Base-by-base conservation (phyloP, 495 filamentous ascomycete species). In the Thermochaetoides thermophila region DNA sequence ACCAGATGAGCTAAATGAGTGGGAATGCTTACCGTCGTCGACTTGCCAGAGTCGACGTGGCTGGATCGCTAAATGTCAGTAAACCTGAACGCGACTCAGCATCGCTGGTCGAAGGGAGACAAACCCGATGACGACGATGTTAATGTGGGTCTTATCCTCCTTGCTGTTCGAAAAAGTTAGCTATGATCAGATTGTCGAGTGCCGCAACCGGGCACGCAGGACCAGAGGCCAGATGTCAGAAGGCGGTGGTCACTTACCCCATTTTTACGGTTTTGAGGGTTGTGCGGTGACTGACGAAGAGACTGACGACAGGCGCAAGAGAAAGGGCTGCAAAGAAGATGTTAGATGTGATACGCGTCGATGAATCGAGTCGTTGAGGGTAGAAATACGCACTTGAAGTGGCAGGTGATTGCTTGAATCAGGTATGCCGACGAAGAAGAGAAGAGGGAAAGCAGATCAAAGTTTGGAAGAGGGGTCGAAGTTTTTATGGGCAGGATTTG, bases 11-110 rank as follows among this genome's bases (percentile, higher is more conserved):
- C n/a, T n/a, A n/a, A n/a, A n/a, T n/a, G n/a, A n/a, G n/a, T n/a
- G n/a, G n/a, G n/a, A n/a, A 79, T 85, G 37, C 52, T 51, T 45
- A 56, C 50, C 60, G 89, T 97, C 58, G 89, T 97, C 37, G 87
- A 95, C 78, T 97, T 97, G 68, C 89, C 89, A 66, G 84, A 91
- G 74, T 95, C 86, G 84, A 97, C 89, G 77, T 97, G 85, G 70
- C 86, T 56, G 38, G 13, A 1, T 31, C 17, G 21, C 20, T 40
- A 19, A 5, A 19, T 23, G 47, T 49, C 42, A 53, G 42, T 19
- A 37, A 37, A 7, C 15, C 7, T 17, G 22, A 17, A 8, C 1
- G 18, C 26, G 13, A 40, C 27, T 15, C n/a, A 5, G 7, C 18
- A 19, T 7, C 11, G 32, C 78, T 64, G 75, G 78, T 60, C 71